Percentiles rank a stretch among this genome's conserved stretches.
Evolutionary conservation across 2,329 filamentous ascomycete genomes (phyloP).

Genomic region (Coniochaeta hoffmannii): DNA sequence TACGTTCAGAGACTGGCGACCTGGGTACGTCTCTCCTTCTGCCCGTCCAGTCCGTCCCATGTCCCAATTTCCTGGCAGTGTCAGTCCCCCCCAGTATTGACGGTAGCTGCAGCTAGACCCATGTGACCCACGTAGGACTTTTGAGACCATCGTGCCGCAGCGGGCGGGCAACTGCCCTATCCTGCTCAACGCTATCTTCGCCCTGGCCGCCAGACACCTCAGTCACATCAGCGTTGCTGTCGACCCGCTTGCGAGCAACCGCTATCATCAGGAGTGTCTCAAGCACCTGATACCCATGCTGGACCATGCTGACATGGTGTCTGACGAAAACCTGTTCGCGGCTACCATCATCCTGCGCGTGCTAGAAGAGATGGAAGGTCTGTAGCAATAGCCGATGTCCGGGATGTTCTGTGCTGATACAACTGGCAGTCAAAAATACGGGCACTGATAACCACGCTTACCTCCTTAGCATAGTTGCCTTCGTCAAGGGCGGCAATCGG

Average conservation of each 20-base stretch:
- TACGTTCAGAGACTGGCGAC: conserved; percentile 24
- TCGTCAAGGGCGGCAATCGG: conserved; percentile 33
- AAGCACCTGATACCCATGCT: conserved; percentile 40
- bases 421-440: conserved; percentile 26
- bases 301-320: conserved; percentile 27
- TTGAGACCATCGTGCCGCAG: conserved; percentile 45
- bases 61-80: too few relatives aligned
- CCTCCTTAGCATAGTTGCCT: conserved; percentile 31
- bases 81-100: too few relatives aligned
- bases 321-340: conserved; percentile 44
- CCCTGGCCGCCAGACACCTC: conserved; percentile 46
- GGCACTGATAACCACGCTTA: conserved; percentile 40
- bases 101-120: conserved; percentile 28
- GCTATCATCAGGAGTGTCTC: conserved; percentile 47
- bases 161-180: conserved; percentile 41
- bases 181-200: conserved; percentile 49
- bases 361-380: conserved; percentile 45
- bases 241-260: conserved; percentile 40
- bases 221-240: conserved; percentile 37
- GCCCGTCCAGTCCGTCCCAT: too few relatives aligned
- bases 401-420: conserved; percentile 4
- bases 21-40: conserved; percentile 21
- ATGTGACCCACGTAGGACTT: conserved; percentile 35
- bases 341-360: conserved; percentile 50
- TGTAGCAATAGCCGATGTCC: background rate